phyloP scores from a whole-genome alignment of 2,329 filamentous ascomycete genomes.

The Alternaria dauci region DNA sequence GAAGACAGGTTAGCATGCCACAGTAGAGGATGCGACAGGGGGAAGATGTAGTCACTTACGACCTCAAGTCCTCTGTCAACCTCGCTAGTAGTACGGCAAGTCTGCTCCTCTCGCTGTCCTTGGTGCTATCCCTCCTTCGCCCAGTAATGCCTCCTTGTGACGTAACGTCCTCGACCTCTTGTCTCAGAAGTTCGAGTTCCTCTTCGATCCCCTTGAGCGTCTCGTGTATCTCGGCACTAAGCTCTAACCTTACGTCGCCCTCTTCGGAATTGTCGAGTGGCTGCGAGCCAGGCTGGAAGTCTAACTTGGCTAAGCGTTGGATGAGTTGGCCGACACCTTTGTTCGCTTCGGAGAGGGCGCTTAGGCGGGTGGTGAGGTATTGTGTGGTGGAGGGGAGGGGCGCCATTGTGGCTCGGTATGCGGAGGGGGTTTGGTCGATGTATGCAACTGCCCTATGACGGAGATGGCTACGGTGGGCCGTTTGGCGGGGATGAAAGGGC shows the following conservation, averaged over 20 bases:
- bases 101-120: conserved; percentile 69
- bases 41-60: conserved; percentile 58
- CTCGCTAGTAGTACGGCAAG: conserved; percentile 72
- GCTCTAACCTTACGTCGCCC: conserved; percentile 72
- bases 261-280: conserved; percentile 65
- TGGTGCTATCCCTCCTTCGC: conserved; percentile 59
- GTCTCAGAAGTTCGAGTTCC: conserved; percentile 79
- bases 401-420: conserved; percentile 42
- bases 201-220: conserved; percentile 80
- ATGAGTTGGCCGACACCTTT: conserved; percentile 64
- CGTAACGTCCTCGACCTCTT: conserved; percentile 77
- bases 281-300: conserved; percentile 68
- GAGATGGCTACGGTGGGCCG: conserved; percentile 33
- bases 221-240: conserved; percentile 81
- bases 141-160: conserved; percentile 48
- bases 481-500: conserved; percentile 23
- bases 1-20: conserved; percentile 8
- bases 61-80: conserved; percentile 74
- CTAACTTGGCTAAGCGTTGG: conserved; percentile 66
- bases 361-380: conserved; percentile 59
- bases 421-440: conserved; percentile 38
- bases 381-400: conserved; percentile 46
- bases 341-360: conserved; percentile 62
- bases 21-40: background rate
- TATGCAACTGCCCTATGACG: conserved; percentile 42